Conservation (phyloP, 225 moss, liverwort and hornwort genomes). For the Takakia lepidozioides region DNA sequence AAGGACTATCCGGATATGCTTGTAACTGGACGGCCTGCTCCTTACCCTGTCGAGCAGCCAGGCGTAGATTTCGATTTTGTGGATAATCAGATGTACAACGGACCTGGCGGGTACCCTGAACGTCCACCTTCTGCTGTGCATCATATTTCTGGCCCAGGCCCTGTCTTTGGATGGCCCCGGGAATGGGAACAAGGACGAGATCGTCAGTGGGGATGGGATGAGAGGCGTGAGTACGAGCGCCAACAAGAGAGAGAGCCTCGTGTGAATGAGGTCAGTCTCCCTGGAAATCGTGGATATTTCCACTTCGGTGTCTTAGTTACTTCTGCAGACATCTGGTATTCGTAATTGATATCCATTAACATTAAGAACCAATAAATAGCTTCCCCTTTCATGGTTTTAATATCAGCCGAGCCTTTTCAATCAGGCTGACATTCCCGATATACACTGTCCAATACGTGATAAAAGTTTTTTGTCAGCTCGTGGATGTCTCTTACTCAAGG, state of each 20-base stretch:
- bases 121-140: background rate
- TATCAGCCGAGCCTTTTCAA: no score
- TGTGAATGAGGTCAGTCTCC: constrained; percentile 4
- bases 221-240: constrained; percentile 1
- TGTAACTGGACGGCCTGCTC: background rate
- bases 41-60: background rate
- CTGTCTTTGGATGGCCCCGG: constrained; percentile 3
- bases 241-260: constrained; percentile 7
- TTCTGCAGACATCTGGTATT: no score
- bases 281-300: no score
- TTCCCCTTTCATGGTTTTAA: no score
- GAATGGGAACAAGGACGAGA: constrained; percentile 3
- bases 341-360: no score
- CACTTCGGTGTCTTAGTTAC: no score
- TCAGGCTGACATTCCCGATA: no score
- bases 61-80: background rate
- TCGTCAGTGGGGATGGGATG: constrained; percentile 1
- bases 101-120: background rate
- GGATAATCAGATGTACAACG: background rate
- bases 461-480: no score
- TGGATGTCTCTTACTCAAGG: no score
- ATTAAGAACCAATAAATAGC: no score
- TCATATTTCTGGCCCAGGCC: background rate
- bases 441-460: no score
- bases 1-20: background rate